These are phyloP conservation scores for Aspergillus novofumigatus DNA, from an alignment of 2,329 filamentous ascomycete species.

Conservation along the genomic window DNA sequence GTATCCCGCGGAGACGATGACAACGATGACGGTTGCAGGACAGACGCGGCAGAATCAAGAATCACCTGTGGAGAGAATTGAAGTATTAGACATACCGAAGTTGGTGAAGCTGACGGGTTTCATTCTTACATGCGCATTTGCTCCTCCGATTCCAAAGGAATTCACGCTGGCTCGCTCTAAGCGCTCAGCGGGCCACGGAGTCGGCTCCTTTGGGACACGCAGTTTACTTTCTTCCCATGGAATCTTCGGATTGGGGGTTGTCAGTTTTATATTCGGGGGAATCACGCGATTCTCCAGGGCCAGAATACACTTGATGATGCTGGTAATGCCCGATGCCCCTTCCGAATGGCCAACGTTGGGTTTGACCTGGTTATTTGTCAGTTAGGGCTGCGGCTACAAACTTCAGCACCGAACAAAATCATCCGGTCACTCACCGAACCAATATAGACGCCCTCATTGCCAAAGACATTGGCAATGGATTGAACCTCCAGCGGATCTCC, in stretches of 20 bases:
- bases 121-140: conserved; percentile 10
- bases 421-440: no score
- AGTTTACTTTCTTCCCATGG: conserved; percentile 4
- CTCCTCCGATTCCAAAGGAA: conserved; percentile 22
- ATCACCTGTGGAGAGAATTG: no score
- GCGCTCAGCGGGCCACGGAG: conserved; percentile 17
- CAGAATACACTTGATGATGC: conserved; percentile 9
- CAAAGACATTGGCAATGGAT: no score
- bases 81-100: no score
- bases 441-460: no score
- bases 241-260: conserved; percentile 15
- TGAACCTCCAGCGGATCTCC: no score
- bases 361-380: no score
- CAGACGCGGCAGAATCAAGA: no score
- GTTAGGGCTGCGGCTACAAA: no score
- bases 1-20: no score
- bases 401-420: no score
- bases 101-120: background rate
- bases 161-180: conserved; percentile 22
- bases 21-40: no score
- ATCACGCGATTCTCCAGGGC: conserved; percentile 10
- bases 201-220: background rate
- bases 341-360: conserved; percentile 1
- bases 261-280: conserved; percentile 10
- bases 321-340: conserved; percentile 6